These are phyloP conservation scores for Neurospora tetraspora DNA, from an alignment of 495 filamentous ascomycete species.

Conservation along the genomic window DNA sequence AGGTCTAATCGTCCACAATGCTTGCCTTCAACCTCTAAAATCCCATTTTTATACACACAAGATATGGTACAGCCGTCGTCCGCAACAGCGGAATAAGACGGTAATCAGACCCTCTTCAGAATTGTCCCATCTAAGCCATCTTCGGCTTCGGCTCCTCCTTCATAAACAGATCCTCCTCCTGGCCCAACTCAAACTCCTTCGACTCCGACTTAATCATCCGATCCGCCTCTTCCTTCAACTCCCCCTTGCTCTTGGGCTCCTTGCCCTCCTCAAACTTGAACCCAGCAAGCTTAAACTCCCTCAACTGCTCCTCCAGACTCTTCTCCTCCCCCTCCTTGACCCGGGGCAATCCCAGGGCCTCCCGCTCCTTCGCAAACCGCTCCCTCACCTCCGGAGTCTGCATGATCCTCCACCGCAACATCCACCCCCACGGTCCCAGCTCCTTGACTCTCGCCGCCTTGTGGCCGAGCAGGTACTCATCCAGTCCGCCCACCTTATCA, in stretches of 20 bases:
- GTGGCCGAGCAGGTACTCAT: conserved; percentile 76
- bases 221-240: conserved; percentile 22
- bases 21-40: not conserved
- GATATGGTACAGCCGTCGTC: not conserved
- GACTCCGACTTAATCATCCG: not conserved
- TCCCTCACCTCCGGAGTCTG: conserved; percentile 53
- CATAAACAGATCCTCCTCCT: conserved; percentile 8
- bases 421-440: conserved; percentile 80
- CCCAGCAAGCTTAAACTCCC: conserved; percentile 41
- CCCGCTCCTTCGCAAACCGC: conserved; percentile 41
- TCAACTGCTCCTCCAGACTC: conserved; percentile 39
- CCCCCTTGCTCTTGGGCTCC: conserved; percentile 44
- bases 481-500: conserved; percentile 76
- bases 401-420: conserved; percentile 45
- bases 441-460: conserved; percentile 67
- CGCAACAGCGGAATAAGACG: too few relatives aligned
- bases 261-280: conserved; percentile 30
- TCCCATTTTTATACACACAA: conserved; percentile 1
- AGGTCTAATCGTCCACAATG: not conserved
- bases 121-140: conserved; percentile 30
- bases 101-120: not conserved
- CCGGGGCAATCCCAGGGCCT: conserved; percentile 31
- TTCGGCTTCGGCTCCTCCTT: conserved; percentile 43
- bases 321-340: conserved; percentile 27
- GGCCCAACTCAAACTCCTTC: conserved; percentile 19